A percentile compares a stretch with the other conserved stretches of the same genome.
phyloP scores from a whole-genome alignment of 345 rosid genomes.

The Hibiscus trionum region DNA sequence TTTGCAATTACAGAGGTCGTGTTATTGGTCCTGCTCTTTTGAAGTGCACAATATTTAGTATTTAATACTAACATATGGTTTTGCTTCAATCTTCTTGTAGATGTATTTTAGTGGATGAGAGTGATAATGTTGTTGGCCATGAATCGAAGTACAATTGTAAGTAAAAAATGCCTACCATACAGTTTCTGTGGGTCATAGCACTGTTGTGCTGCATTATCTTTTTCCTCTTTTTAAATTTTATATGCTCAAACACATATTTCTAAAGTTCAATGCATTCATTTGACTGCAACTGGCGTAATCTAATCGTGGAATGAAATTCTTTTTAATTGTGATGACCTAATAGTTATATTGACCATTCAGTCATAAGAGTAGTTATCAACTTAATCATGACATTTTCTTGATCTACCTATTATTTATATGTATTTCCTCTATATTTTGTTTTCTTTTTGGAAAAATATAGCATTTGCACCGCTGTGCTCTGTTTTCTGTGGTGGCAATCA shows the following conservation, averaged over 20 bases:
- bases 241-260: neutral
- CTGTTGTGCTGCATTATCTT: neutral
- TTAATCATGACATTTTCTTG: conserved; percentile 3
- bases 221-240: neutral
- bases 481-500: neutral
- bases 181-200: neutral
- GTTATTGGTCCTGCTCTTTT: neutral
- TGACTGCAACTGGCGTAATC: neutral
- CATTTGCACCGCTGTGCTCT: neutral
- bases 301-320: neutral
- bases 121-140: conserved; percentile 71
- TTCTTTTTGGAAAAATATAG: neutral
- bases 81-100: conserved; percentile 21
- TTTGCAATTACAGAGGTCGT: neutral
- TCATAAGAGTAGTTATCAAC: neutral
- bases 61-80: neutral
- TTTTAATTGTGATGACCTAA: neutral
- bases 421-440: neutral
- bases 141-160: conserved; percentile 82
- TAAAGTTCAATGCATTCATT: neutral
- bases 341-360: neutral
- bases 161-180: conserved; percentile 15
- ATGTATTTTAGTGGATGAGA: conserved; percentile 91
- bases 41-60: neutral
- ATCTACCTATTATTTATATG: neutral